phyloP scores from a whole-genome alignment of 2,329 filamentous ascomycete species.

The Chaetoscypha palmicola region DNA sequence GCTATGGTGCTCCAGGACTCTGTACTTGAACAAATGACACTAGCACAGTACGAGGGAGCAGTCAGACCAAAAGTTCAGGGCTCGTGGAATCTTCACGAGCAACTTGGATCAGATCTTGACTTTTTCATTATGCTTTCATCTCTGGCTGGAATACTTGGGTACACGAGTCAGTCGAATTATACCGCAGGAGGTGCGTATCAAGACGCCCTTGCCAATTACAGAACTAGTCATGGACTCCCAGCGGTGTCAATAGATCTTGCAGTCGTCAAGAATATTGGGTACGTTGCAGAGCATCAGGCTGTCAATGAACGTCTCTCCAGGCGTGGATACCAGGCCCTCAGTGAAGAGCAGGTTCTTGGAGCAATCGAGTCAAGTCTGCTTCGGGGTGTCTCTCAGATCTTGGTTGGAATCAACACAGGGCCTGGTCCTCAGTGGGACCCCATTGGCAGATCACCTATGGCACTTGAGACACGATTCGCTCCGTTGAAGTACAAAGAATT shows the following conservation, averaged over 20 bases:
- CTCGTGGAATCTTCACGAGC: constrained; percentile 4
- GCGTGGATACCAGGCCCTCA: constrained; percentile 23
- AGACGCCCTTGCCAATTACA: constrained; percentile 13
- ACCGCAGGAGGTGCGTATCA: constrained; percentile 28
- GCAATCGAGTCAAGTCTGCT: neutral
- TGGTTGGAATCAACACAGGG: neutral
- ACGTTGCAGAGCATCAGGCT: constrained; percentile 33
- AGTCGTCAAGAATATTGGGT: neutral
- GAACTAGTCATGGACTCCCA: neutral
- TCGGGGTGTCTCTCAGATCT: neutral
- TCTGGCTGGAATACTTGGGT: constrained; percentile 1
- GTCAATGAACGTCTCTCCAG: constrained; percentile 45
- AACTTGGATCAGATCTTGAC: constrained; percentile 9
- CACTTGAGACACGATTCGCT: neutral
- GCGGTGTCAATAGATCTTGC: constrained; percentile 5
- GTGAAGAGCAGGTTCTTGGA: neutral
- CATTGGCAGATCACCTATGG: neutral
- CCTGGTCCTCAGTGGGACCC: neutral
- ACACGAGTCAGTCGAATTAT: constrained; percentile 14
- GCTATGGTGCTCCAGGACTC: constrained; percentile 34
- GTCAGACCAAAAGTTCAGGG: constrained; percentile 30
- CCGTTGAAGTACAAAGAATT: neutral
- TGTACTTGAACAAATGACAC: constrained; percentile 1
- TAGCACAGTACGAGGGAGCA: constrained; percentile 29
- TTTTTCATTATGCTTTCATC: constrained; percentile 14